phyloP scores from a whole-genome alignment of 2,329 filamentous ascomycete genomes.

The Sporothrix pallida region DNA sequence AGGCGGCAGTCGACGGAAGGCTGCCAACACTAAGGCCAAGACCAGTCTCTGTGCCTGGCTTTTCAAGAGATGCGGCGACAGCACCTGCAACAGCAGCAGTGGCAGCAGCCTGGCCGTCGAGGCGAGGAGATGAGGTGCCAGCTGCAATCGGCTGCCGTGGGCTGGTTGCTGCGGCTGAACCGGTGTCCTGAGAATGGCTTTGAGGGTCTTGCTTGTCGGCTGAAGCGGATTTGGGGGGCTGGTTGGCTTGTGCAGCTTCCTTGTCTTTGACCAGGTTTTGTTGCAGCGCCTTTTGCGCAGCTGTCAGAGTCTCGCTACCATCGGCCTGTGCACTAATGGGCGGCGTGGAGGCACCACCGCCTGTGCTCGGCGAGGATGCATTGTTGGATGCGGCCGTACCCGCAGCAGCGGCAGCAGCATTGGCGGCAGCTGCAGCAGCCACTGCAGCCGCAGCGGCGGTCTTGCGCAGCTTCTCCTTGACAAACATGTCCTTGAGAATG shows the following conservation, averaged over 20 bases:
- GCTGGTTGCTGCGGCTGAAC: neutral
- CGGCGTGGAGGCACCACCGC: conserved; percentile 41
- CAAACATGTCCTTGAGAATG: conserved; percentile 86
- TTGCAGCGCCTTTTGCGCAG: conserved; percentile 35
- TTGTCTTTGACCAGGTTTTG: conserved; percentile 41
- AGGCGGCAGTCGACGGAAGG: conserved; percentile 48
- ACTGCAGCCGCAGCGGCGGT: conserved; percentile 37
- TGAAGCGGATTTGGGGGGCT: neutral
- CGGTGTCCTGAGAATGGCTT: neutral
- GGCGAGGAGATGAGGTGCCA: neutral
- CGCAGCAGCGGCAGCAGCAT: conserved; percentile 38
- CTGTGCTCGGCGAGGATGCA: neutral
- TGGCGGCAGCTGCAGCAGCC: conserved; percentile 42
- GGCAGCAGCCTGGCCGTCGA: neutral
- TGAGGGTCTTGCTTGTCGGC: conserved; percentile 22
- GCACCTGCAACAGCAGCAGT: neutral
- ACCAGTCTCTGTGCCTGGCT: neutral
- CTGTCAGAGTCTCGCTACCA: conserved; percentile 33
- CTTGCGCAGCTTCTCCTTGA: conserved; percentile 73
- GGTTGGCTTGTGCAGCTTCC: conserved; percentile 36
- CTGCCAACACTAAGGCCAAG: conserved; percentile 19
- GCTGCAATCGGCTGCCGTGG: neutral
- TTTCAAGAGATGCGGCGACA: neutral
- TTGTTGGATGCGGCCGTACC: conserved; percentile 34
- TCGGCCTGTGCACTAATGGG: conserved; percentile 37